A percentile compares a stretch with the other conserved stretches of the same genome.
phyloP scores from a whole-genome alignment of 2,329 filamentous ascomycete genomes.

The Stagonosporopsis rhizophila region DNA sequence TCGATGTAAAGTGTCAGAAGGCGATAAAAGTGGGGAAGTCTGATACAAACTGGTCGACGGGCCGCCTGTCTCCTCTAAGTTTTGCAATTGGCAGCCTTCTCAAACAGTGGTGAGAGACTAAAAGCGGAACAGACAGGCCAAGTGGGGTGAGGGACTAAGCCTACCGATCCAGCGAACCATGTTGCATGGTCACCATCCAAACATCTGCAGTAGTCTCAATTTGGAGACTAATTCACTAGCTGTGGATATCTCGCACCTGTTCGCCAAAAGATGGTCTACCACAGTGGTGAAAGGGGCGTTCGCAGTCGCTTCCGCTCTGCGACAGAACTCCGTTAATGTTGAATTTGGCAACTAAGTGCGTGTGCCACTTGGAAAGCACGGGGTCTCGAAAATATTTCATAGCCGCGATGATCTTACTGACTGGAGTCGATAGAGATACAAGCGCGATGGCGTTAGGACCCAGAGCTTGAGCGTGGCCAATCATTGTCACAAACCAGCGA shows the following conservation, averaged over 20 bases:
- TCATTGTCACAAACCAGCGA: background rate
- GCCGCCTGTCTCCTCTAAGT: background rate
- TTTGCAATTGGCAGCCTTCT: background rate
- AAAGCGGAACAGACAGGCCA: conserved; percentile 1
- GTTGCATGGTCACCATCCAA: background rate
- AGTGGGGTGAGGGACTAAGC: background rate
- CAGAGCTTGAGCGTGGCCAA: background rate
- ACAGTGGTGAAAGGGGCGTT: background rate
- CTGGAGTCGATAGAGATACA: background rate
- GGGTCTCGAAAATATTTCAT: background rate
- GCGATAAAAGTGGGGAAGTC: background rate
- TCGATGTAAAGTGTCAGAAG: background rate
- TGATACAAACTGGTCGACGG: background rate
- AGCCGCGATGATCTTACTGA: background rate
- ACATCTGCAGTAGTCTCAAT: background rate
- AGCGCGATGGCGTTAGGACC: background rate
- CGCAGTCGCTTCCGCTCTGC: background rate
- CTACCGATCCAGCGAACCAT: conserved; percentile 1
- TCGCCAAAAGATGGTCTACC: conserved; percentile 5
- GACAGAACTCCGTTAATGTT: background rate
- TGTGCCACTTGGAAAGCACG: background rate
- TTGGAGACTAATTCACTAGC: background rate
- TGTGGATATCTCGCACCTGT: background rate
- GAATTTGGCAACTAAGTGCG: background rate
- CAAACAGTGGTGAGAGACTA: conserved; percentile 6